These are phyloP conservation scores for Penicillium concentricum DNA, from an alignment of 2,329 filamentous ascomycete genomes.

Conservation along the genomic window DNA sequence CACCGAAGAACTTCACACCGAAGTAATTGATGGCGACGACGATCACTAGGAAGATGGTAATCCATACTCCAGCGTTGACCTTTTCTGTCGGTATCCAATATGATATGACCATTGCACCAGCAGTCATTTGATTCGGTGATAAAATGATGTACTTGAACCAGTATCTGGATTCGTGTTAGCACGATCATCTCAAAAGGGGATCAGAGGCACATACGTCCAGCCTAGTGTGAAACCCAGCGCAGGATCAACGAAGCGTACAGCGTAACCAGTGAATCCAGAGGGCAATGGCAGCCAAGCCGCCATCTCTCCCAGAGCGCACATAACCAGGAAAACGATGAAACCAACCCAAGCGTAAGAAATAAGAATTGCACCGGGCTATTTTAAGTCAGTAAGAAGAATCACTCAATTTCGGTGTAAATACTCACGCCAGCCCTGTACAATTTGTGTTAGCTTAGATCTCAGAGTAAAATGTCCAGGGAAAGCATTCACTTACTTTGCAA, in stretches of 20 bases:
- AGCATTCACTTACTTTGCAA: slow-evolving; percentile 33
- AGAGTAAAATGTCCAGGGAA: background rate
- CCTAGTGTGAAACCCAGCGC: slow-evolving; percentile 77
- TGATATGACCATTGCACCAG: slow-evolving; percentile 73
- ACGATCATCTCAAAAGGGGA: background rate
- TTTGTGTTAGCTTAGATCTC: slow-evolving; percentile 14
- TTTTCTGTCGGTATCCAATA: slow-evolving; percentile 67
- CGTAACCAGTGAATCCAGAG: slow-evolving; percentile 79
- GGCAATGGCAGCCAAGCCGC: slow-evolving; percentile 76
- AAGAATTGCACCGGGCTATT: slow-evolving; percentile 41
- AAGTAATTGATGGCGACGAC: slow-evolving; percentile 69
- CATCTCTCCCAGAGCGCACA: slow-evolving; percentile 82
- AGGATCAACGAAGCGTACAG: slow-evolving; percentile 74
- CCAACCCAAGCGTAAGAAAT: slow-evolving; percentile 47
- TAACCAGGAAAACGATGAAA: slow-evolving; percentile 72
- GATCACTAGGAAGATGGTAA: slow-evolving; percentile 65
- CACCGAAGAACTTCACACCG: slow-evolving; percentile 67
- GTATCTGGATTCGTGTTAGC: slow-evolving; percentile 30
- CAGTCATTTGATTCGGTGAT: slow-evolving; percentile 81
- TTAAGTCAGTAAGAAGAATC: slow-evolving; percentile 3
- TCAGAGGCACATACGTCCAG: slow-evolving; percentile 55
- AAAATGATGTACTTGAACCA: slow-evolving; percentile 82
- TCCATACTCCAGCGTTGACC: slow-evolving; percentile 77
- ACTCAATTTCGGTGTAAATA: slow-evolving; percentile 3
- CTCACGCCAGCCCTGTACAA: slow-evolving; percentile 37